Percentiles rank a stretch among this genome's conserved stretches.
These are phyloP conservation scores for Epichloe festucae DNA, from an alignment of 2,329 filamentous ascomycete genomes.

Conservation along the genomic window DNA sequence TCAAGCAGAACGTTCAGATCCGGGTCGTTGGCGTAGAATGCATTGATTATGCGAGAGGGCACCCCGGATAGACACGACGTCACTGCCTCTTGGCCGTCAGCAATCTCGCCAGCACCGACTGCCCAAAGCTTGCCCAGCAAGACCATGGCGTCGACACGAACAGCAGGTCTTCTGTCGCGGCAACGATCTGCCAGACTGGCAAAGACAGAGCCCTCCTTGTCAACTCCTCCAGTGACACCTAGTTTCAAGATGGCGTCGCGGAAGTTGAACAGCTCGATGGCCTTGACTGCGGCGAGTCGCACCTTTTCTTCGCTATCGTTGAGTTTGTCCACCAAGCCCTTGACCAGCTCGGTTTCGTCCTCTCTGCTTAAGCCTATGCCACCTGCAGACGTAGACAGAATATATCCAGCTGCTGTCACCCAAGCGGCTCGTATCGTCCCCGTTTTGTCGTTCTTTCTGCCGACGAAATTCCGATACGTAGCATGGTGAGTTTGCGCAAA, in stretches of 20 bases:
- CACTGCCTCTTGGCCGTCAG: conserved; percentile 66
- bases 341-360: conserved; percentile 65
- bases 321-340: conserved; percentile 65
- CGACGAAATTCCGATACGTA: conserved; percentile 74
- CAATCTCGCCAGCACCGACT: conserved; percentile 79
- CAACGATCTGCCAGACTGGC: conserved; percentile 74
- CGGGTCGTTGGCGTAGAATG: conserved; percentile 77
- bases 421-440: conserved; percentile 71
- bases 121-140: conserved; percentile 82
- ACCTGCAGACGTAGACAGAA: conserved; percentile 81
- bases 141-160: conserved; percentile 78
- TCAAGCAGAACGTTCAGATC: conserved; percentile 80
- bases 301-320: conserved; percentile 86
- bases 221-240: conserved; percentile 60
- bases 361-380: conserved; percentile 75
- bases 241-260: conserved; percentile 71
- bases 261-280: conserved; percentile 69
- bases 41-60: conserved; percentile 73
- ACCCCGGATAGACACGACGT: conserved; percentile 64
- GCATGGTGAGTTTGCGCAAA: conserved; percentile 71
- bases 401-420: conserved; percentile 72
- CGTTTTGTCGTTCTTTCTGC: conserved; percentile 76
- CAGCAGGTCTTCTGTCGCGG: conserved; percentile 68
- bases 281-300: conserved; percentile 74
- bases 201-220: conserved; percentile 65